phyloP scores from a whole-genome alignment of 768 basidiomycete genomes.

The Floccularia luteovirens region DNA sequence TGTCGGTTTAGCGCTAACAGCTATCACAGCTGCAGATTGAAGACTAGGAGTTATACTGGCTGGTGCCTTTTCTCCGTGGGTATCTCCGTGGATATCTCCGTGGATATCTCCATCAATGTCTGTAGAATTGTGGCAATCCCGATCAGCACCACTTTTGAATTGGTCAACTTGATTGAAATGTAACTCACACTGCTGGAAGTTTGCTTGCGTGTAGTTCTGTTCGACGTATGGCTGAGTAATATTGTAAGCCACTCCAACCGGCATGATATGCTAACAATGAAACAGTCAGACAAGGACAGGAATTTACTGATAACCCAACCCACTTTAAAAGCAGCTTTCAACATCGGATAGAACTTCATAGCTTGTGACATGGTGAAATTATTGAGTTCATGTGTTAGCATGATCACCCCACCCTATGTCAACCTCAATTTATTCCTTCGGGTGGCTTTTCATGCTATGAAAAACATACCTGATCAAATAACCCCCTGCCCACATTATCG shows the following conservation, averaged over 20 bases:
- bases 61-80: neutral
- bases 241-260: constrained; percentile 45
- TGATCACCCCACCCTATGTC: constrained; percentile 37
- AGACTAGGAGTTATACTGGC: neutral
- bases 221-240: constrained; percentile 46
- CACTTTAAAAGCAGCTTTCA: constrained; percentile 40
- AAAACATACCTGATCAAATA: constrained; percentile 26
- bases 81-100: constrained; percentile 2
- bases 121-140: too few relatives aligned
- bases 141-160: too few relatives aligned
- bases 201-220: constrained; percentile 28
- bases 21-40: neutral
- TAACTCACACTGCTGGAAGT: constrained; percentile 40
- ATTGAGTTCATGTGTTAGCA: constrained; percentile 52
- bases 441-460: neutral
- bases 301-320: constrained; percentile 5
- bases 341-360: constrained; percentile 36
- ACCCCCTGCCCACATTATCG: constrained; percentile 31
- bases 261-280: constrained; percentile 36
- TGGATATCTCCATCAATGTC: neutral
- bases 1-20: too few relatives aligned
- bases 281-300: neutral
- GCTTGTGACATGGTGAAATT: constrained; percentile 58
- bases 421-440: too few relatives aligned
- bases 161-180: too few relatives aligned